Base-by-base conservation (phyloP, 148 eudicot genomes). In the Rheum nobile region DNA sequence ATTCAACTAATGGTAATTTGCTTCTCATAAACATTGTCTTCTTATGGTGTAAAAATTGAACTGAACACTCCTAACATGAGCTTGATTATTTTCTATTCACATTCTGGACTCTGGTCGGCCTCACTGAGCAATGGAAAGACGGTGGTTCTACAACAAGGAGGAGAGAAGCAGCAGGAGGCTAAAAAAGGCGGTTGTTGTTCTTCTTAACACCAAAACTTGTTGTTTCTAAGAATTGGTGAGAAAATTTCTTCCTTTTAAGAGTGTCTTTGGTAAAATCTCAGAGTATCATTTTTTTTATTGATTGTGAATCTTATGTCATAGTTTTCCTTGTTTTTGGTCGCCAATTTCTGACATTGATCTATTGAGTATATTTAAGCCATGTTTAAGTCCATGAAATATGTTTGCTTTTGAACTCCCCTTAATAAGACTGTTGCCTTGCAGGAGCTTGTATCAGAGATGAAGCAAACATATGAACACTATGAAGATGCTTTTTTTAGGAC, bases 91-190 rank as follows among this genome's bases (percentile, higher is more conserved):
- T n/a, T n/a, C n/a, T n/a, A n/a, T n/a, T n/a, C n/a, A n/a, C n/a
- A n/a, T n/a, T n/a, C n/a, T n/a, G n/a, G n/a, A n/a, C n/a, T n/a
- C n/a, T n/a, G n/a, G 63, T 80, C 88, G 8, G 35, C 87, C 8
- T 89, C 88, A 74, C 73, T 76, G 79, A 87, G 82, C 61, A 84
- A 82, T 72, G 97, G 97, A 67, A 90, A 80, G 82, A 84, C 96
- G n/a, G 91, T 94, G 28, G 88, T 89, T 71, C 78, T 94, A 50
- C 80, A 86, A 32, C 79, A 80, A 31, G 85, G 72, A 34, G 89
- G 82, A 17, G 88, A 77, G 80, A 72, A 65, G 50, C 48, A 13
- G 17, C 29, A 21, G 7, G 50, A 39, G 50, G 48, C 31, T 43
- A 71, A 71, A 10, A n/a, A 39, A 10, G 73, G 73, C 16, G 73